Conservation (phyloP, 441 rosid species). For the Jatropha podagrica region DNA sequence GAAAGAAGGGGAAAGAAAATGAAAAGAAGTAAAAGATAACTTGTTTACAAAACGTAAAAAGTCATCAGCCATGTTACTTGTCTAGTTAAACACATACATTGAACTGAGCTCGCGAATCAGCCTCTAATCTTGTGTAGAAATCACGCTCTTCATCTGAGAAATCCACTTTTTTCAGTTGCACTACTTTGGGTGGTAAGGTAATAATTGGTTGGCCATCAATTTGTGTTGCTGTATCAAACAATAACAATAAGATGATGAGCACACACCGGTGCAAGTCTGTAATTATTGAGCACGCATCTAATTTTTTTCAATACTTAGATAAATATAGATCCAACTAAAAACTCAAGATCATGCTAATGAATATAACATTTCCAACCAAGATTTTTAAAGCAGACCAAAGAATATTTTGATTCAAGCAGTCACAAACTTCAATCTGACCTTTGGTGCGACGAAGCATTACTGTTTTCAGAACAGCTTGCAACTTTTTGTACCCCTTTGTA, state of each 20-base stretch:
- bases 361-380: slow-evolving; percentile 10
- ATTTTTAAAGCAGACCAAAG: background rate
- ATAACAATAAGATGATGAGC: slow-evolving; percentile 13
- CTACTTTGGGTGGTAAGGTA: slow-evolving; percentile 66
- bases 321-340: background rate
- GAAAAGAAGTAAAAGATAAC: background rate
- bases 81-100: slow-evolving; percentile 44
- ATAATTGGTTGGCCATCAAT: slow-evolving; percentile 88
- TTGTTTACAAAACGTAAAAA: background rate
- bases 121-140: slow-evolving; percentile 75
- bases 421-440: slow-evolving; percentile 44
- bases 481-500: slow-evolving; percentile 60
- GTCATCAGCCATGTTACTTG: background rate
- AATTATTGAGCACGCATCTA: slow-evolving; percentile 10
- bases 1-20: background rate
- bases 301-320: background rate
- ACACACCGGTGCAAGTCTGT: slow-evolving; percentile 4
- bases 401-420: background rate
- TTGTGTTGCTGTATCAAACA: slow-evolving; percentile 50
- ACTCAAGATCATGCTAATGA: background rate
- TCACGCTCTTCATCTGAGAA: slow-evolving; percentile 78
- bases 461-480: slow-evolving; percentile 80
- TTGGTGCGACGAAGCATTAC: slow-evolving; percentile 95
- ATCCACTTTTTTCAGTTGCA: slow-evolving; percentile 73
- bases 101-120: slow-evolving; percentile 78